Evolutionary conservation across 2,329 filamentous ascomycete genomes (phyloP).

Genomic region (Colletotrichum sp.): DNA sequence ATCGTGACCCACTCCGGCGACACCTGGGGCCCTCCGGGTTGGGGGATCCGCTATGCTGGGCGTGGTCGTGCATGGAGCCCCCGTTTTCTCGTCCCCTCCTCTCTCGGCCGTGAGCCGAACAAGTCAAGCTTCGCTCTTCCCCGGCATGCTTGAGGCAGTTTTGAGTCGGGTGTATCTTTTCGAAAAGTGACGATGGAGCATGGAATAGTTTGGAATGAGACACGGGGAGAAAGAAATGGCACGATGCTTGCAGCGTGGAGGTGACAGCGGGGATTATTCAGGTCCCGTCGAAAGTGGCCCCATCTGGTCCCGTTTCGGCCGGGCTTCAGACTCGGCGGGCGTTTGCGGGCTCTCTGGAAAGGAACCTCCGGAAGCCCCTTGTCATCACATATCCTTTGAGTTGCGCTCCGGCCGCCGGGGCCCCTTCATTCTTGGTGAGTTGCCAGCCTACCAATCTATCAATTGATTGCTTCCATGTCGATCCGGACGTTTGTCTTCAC

Average conservation of each 20-base stretch:
- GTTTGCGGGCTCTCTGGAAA: not conserved
- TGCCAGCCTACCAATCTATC: not conserved
- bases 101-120: constrained; percentile 6
- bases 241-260: constrained; percentile 6
- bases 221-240: not conserved
- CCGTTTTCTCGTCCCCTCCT: not conserved
- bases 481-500: not conserved
- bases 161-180: not conserved
- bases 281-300: not conserved
- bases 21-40: not conserved
- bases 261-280: not conserved
- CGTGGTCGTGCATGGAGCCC: not conserved
- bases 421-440: not conserved
- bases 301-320: not conserved
- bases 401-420: not conserved
- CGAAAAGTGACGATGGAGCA: not conserved
- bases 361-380: not conserved
- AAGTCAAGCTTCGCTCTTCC: not conserved
- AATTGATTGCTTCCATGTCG: not conserved
- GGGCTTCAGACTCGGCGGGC: not conserved
- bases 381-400: not conserved
- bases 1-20: constrained; percentile 4
- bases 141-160: not conserved
- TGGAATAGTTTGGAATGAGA: not conserved
- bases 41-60: not conserved